A percentile compares a stretch with the other conserved stretches of the same genome.
phyloP scores from a whole-genome alignment of 495 filamentous ascomycete genomes.

The Xylaria telfairii region DNA sequence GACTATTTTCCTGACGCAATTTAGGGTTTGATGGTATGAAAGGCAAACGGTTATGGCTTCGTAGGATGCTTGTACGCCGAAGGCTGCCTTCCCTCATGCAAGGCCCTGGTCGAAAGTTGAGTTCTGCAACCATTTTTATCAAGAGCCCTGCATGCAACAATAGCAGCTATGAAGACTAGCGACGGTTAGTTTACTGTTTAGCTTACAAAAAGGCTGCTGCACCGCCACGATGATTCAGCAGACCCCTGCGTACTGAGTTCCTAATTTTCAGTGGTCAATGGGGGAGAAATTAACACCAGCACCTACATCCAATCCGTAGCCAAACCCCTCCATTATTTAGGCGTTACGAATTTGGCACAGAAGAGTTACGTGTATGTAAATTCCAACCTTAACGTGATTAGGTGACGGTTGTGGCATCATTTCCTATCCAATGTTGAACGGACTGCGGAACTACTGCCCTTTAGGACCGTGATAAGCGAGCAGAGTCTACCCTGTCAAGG shows the following conservation, averaged over 20 bases:
- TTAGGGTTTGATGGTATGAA: background rate
- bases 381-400: background rate
- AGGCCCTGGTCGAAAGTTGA: background rate
- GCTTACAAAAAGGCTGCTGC: background rate
- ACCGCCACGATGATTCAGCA: no score
- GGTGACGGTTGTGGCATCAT: background rate
- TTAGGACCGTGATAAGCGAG: no score
- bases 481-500: no score
- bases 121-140: slow-evolving; percentile 3
- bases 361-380: background rate
- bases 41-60: background rate
- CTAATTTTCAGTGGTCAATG: no score
- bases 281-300: background rate
- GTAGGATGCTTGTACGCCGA: background rate
- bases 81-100: background rate
- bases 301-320: background rate
- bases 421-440: background rate
- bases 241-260: no score
- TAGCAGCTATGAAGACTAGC: background rate
- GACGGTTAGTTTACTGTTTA: background rate
- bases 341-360: background rate
- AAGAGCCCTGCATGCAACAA: background rate
- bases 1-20: slow-evolving; percentile 1
- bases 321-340: background rate
- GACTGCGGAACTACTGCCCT: no score